Base-by-base conservation (phyloP, 441 rosid species). In the Brassica balearica region DNA sequence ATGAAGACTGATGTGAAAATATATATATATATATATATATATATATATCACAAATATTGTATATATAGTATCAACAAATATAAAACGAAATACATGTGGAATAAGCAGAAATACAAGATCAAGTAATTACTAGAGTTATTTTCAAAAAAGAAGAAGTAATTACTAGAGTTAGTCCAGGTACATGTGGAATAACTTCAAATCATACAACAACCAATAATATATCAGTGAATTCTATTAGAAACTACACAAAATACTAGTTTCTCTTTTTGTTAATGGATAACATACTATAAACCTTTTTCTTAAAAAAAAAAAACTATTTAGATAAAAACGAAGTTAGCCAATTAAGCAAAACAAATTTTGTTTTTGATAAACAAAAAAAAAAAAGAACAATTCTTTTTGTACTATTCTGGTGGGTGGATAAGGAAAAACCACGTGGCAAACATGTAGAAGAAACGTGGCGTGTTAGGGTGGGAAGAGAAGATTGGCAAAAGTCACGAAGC, bases 371-470 rank as follows among this genome's bases (percentile, higher is more conserved):
- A 55, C n/a, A 12, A 19, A 56, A 58, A 58, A 3, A 1, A 53
- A 53, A 58, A 58, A 58, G 5, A 20, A 10, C 23, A 58, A 19
- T 58, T 56, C 3, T 2, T 7, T 55, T 19, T 56, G 25, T 3
- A 15, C 11, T 14, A 19, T 8, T 58, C 32, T 12, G 43, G 32
- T 73, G 17, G 65, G 74, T 53, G 81, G 79, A 72, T 78, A 68
- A 2, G 58, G 56, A 66, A 76, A 63, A 43, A 68, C 82, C 84
- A 82, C 82, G 84, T 84, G 88, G 85, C 68, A 29, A 62, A 71
- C 56, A 67, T 73, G 68, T 63, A 78, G 38, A 43, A 70, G 82
- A 71, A 84, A 80, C 84, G 83, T 84, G 86, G 86, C 86, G 80
- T 79, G 82, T 27, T 66, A 69, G 79, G 81, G 78, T 73, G 77